Base-by-base conservation (phyloP, 2,329 filamentous ascomycete species). In the Catunica adiposa region DNA sequence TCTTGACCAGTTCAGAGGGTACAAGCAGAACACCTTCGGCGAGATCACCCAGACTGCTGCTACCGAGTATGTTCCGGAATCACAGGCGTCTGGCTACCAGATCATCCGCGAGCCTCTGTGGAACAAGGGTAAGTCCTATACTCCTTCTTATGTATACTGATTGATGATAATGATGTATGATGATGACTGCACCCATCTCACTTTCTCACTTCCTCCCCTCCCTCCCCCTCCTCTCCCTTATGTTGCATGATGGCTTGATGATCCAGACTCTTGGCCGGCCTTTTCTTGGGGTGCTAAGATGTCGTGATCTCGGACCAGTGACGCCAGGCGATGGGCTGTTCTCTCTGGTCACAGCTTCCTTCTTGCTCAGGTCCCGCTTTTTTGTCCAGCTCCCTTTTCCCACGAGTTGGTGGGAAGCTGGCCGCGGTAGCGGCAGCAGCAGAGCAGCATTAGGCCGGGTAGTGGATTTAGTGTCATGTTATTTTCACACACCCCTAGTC, bases 1-100 rank as follows among this genome's bases (percentile, higher is more conserved):
- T 56, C 73, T 82, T 53, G 78, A 82, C 63, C 74, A 78, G 60
- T 72, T 80, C 61, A 72, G 76, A 61, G 79, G 79, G 59, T 82
- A 82, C 66, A 67, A 71, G 61, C 74, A 78, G 64, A 71, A 76
- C 63, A 70, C 73, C 64, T 80, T 74, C 62, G 69, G 69, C 59
- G 73, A 77, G 64, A 72, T 82, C 61, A 69, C 75, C 60, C 79
- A 83, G 63, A 65, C 71, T 60, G 66, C 68, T 46, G 63, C 69
- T 54, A 80, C 77, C 48, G 73, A 80, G 60, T 79, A 81, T 64
- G 62, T 78, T 51, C 61, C 71, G 50, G 67, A 77, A 63, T 65
- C 68, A 56, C 67, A 73, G 61, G 79, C 79, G 60, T 69, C 69
- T 59, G 79, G 79, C 61, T 80, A 80, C 66, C 79, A 82, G 67